Conservation (phyloP, 768 basidiomycete species). For the Tricholoma bakamatsutake region DNA sequence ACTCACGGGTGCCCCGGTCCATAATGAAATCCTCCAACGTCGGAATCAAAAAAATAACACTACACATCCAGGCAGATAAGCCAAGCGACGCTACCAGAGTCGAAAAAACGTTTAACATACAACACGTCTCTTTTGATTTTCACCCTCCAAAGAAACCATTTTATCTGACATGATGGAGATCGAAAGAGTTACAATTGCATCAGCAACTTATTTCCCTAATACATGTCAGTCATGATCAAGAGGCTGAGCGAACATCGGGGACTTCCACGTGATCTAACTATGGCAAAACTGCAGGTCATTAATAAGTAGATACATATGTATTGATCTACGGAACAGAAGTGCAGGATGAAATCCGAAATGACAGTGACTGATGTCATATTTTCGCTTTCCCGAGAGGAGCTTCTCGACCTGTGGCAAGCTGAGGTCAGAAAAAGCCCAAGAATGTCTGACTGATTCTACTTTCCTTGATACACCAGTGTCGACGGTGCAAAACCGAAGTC, state of each 20-base stretch:
- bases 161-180: constrained; percentile 33
- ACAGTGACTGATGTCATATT: constrained; percentile 29
- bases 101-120: constrained; percentile 42
- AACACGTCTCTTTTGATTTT: constrained; percentile 78
- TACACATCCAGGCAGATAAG: constrained; percentile 22
- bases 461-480: constrained; percentile 71
- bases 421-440: constrained; percentile 7
- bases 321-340: neutral
- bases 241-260: no score
- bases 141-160: constrained; percentile 66
- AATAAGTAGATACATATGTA: neutral
- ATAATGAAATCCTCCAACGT: constrained; percentile 99
- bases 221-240: neutral
- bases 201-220: neutral
- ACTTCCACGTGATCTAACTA: no score
- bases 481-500: constrained; percentile 88
- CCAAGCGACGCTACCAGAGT: neutral
- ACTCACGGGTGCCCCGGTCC: constrained; percentile 92
- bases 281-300: no score
- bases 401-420: constrained; percentile 34
- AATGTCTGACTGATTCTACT: constrained; percentile 4
- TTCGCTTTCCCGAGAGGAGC: constrained; percentile 62
- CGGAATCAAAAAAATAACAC: constrained; percentile 99
- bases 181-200: neutral
- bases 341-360: neutral